phyloP scores from a whole-genome alignment of 1,284 basidiomycete genomes.

The Puccinia novopanici region DNA sequence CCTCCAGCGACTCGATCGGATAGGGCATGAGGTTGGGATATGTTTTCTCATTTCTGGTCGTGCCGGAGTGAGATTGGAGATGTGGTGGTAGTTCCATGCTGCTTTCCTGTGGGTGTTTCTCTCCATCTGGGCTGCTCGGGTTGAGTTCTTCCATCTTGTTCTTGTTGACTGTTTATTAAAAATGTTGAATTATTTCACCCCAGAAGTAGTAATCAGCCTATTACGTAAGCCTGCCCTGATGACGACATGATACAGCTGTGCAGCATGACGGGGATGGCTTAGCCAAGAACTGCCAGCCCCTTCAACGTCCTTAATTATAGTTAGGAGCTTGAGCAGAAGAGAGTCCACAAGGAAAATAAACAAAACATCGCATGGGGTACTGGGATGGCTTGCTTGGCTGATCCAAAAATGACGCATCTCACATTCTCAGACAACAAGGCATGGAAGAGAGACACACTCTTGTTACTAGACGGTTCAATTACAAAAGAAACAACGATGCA shows the following conservation, averaged over 20 bases:
- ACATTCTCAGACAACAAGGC: no score
- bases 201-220: no score
- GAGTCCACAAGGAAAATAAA: no score
- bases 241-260: not conserved
- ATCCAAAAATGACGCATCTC: no score
- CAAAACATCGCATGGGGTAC: no score
- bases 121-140: not conserved
- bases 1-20: slow-evolving; percentile 73
- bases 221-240: slow-evolving; percentile 6
- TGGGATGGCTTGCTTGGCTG: no score
- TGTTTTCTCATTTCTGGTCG: slow-evolving; percentile 52
- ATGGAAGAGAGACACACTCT: no score
- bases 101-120: not conserved
- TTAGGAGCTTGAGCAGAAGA: no score
- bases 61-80: slow-evolving; percentile 51
- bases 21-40: slow-evolving; percentile 68
- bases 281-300: no score
- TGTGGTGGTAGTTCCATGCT: slow-evolving; percentile 26
- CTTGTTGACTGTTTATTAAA: not conserved
- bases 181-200: not conserved
- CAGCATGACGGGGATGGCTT: not conserved
- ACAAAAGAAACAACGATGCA: no score
- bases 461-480: no score
- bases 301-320: no score
- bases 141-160: not conserved